Evolutionary conservation across 805 yeast genomes (phyloP), one percentile per base, ranked within the genome.

Genomic region (Barnettozyma wickerhamii): DNA sequence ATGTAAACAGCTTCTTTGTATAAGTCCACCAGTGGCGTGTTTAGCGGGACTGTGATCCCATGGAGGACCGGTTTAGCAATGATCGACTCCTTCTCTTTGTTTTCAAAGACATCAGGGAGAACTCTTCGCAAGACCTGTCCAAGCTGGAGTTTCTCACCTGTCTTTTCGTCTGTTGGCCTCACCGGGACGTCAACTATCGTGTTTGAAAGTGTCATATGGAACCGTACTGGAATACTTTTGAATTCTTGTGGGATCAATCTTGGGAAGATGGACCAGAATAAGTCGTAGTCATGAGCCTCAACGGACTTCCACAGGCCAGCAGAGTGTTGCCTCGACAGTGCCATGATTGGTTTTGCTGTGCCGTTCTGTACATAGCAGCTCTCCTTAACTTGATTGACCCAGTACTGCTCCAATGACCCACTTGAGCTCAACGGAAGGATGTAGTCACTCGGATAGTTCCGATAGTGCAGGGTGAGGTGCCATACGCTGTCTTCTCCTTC

Each of bases 361-460:
- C 95, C 95, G 48, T 81, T 78, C 28, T 84, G 59, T 0, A 88
- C 76, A 53, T 72, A 87, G 52, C 88, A 79, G 5, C 88, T 74
- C 55, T 91, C 97, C 53, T 93, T 91, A 56, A 88, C 63, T 44
- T 79, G 88, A 56, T 91, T 89, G 45, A 80, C 64, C 81, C 93
- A 81, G 37, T 75, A 71, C 37, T 71, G 74, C 33, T 62, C 69
- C 43, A 77, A 48, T 10, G 68, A 55, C 19, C 52, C 46, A 41
- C 34, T n/a, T 4, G 51, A 52, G 3, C 61, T 42, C 35, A 59
- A 40, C 35, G 76, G 68, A 12, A 76, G 64, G 18, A 82, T 51
- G 20, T 65, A 59, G 4, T 67, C 71, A 0, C 46, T 37, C 2
- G 85, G 83, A 36, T 66, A 67, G 24, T 62, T 56, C 7, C 70